Conservation (phyloP, 2,329 filamentous ascomycete species). For the Stagonosporopsis chrysanthemi region DNA sequence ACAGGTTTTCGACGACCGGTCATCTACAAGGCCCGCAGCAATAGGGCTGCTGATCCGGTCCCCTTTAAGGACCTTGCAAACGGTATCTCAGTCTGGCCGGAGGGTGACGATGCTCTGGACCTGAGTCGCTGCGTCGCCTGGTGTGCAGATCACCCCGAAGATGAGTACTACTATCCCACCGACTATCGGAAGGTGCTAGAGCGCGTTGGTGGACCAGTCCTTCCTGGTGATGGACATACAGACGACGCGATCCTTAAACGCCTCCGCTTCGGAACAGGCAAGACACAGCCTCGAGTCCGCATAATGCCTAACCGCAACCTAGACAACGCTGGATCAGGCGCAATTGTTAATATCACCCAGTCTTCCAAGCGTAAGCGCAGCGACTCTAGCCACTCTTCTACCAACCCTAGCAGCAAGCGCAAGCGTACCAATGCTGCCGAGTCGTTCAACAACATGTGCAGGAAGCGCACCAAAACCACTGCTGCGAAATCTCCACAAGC, state of each 20-base stretch:
- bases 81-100: conserved; percentile 31
- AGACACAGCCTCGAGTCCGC: background rate
- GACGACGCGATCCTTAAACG: conserved; percentile 1
- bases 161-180: conserved; percentile 32
- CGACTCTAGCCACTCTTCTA: background rate
- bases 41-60: conserved; percentile 8
- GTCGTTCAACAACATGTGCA: too few relatives aligned
- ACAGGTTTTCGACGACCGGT: conserved; percentile 23
- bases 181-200: conserved; percentile 26
- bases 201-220: background rate
- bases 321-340: background rate
- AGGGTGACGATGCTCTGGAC: conserved; percentile 36
- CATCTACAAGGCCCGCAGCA: background rate
- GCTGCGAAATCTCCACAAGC: too few relatives aligned
- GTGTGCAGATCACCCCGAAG: conserved; percentile 26
- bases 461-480: background rate
- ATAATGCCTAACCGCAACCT: too few relatives aligned
- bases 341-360: background rate
- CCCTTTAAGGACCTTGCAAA: conserved; percentile 32
- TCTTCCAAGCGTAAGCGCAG: background rate
- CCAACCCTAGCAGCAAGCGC: too few relatives aligned
- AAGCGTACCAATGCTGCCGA: background rate
- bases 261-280: background rate
- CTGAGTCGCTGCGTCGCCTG: conserved; percentile 36
- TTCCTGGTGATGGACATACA: background rate